Base-by-base conservation (phyloP, 2,329 filamentous ascomycete species). In the Cladophialophora immunda region DNA sequence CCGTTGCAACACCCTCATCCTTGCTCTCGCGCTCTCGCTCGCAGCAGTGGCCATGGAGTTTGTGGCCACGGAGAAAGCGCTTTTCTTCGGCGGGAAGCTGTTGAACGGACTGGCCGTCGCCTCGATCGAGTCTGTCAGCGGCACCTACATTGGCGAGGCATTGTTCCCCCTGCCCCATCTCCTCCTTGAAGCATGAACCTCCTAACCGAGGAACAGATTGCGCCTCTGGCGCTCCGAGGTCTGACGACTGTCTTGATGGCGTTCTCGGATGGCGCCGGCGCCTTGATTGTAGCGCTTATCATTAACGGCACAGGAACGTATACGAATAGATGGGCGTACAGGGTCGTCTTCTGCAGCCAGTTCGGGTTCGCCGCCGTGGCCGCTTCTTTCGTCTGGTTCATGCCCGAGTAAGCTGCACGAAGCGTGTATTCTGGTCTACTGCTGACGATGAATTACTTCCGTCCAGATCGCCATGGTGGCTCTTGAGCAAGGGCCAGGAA, bases 181-280 rank as follows among this genome's bases (percentile, higher is more conserved):
- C 4, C 34, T 36, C 32, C 47, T 62, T 47, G 45, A 27, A n/a
- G n/a, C 30, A 25, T 22, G 8, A 62, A 45, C 8, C 32, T 53
- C 22, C 54, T 38, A 17, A 29, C 57, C 32, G 11, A 79, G 77
- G n/a, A 19, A 3, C 25, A 72, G 73, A 76, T 83, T 9, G 79
- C 79, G 0, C 80, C 84, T 0, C 78, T 84, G 11, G 78, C 78
- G 4, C 76, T 86, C 1, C 80, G 84, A 30, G 83, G 84, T 32
- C 75, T 85, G 25, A 75, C 83, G 0, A 84, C 83, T 0, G 80
- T 78, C 62, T 73, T 80, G 68, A 79, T 76, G 15, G 80, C 80
- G 50, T 71, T 83, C 2, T 74, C 80, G 3, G 80, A 80, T 36
- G 79, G 76, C 9, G 74, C 82, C 1, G 81, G 80, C 0, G 79